Percentiles rank a stretch among this genome's conserved stretches.
phyloP scores from a whole-genome alignment of 805 yeast genomes.

The Clavispora fructus region DNA sequence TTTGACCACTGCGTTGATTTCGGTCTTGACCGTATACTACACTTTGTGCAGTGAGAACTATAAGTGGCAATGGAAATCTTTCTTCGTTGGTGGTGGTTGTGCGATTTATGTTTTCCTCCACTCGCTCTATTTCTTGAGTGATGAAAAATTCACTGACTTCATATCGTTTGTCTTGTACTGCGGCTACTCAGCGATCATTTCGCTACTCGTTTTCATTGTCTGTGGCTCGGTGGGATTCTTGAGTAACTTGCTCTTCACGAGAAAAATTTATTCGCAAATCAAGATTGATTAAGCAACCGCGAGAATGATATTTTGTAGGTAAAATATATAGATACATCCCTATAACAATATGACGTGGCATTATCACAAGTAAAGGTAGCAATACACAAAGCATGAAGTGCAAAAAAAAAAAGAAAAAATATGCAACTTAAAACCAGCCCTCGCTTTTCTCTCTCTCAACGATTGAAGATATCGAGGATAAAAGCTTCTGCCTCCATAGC shows the following conservation, averaged over 20 bases:
- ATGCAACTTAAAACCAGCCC: conserved; percentile 26
- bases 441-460: conserved; percentile 27
- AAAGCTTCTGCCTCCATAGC: conserved; percentile 15
- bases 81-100: conserved; percentile 85
- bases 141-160: conserved; percentile 60
- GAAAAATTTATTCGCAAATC: conserved; percentile 76
- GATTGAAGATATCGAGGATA: conserved; percentile 19
- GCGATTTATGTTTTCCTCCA: conserved; percentile 80
- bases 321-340: not conserved
- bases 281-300: conserved; percentile 58
- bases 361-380: not conserved
- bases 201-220: conserved; percentile 66
- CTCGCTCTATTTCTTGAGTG: conserved; percentile 62
- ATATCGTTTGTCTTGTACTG: conserved; percentile 73
- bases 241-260: conserved; percentile 66
- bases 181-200: conserved; percentile 75
- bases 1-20: conserved; percentile 72
- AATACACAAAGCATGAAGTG: not conserved
- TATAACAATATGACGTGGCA: not conserved
- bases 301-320: not conserved
- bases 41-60: conserved; percentile 86
- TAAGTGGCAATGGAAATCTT: conserved; percentile 96
- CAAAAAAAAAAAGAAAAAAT: not conserved
- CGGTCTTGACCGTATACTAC: conserved; percentile 76
- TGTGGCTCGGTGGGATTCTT: conserved; percentile 88